phyloP scores from a whole-genome alignment of 2,329 filamentous ascomycete species.

The Pseudocercospora pini-densiflorae region DNA sequence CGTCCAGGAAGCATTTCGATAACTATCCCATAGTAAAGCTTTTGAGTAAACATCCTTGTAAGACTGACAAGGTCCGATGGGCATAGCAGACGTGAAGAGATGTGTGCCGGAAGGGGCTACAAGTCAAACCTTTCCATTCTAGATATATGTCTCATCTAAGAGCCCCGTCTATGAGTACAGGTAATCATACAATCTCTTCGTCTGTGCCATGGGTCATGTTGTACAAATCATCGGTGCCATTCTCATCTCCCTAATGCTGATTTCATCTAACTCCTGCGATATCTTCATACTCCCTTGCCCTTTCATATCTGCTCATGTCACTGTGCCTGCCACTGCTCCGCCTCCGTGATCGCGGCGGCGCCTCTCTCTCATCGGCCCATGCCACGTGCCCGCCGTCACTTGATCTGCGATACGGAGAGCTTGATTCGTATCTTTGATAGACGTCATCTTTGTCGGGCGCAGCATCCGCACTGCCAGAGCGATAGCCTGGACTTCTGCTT shows the following conservation, averaged over 20 bases:
- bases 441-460: slow-evolving; percentile 6
- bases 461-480: not conserved
- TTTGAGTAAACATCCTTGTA: not conserved
- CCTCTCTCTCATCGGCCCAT: not conserved
- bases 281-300: slow-evolving; percentile 16
- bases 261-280: not conserved
- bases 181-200: not conserved
- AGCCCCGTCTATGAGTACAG: not conserved
- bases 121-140: not conserved
- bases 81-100: not conserved
- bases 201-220: not conserved
- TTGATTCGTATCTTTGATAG: not conserved
- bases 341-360: not conserved
- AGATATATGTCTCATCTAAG: not conserved
- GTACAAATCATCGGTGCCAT: not conserved
- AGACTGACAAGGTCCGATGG: not conserved
- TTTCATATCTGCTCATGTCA: slow-evolving; percentile 18
- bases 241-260: not conserved
- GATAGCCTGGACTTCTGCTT: not conserved
- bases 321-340: slow-evolving; percentile 14
- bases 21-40: no score
- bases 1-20: no score
- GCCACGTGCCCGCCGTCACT: slow-evolving; percentile 11
- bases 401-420: slow-evolving; percentile 15
- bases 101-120: not conserved